phyloP scores from a whole-genome alignment of 352 stramenopile genomes.

The Globisporangium spinosum region DNA sequence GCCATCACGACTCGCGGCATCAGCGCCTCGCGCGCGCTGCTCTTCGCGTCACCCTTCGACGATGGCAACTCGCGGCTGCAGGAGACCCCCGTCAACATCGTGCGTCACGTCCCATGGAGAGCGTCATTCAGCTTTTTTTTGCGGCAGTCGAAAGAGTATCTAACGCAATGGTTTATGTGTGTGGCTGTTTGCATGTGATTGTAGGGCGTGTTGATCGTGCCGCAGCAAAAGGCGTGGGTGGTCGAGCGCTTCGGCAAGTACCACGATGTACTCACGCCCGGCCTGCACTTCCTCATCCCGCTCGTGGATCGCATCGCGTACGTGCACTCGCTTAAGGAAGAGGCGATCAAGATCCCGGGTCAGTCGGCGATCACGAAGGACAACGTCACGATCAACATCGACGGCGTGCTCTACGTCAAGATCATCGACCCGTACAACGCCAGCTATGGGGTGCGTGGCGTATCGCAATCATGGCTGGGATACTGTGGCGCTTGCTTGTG shows the following conservation, averaged over 20 bases:
- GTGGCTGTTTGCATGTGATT: not conserved
- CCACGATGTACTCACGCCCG: constrained; percentile 79
- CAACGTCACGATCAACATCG: constrained; percentile 91
- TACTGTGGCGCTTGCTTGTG: not conserved
- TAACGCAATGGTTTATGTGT: not conserved
- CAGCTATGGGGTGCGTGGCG: constrained; percentile 60
- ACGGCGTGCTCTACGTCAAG: constrained; percentile 91
- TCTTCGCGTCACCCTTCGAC: constrained; percentile 34
- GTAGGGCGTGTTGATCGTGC: constrained; percentile 82
- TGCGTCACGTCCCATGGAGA: constrained; percentile 18
- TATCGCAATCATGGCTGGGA: not conserved
- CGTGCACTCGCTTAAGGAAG: constrained; percentile 90
- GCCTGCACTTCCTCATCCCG: constrained; percentile 89
- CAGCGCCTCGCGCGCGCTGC: constrained; percentile 23
- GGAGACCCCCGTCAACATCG: constrained; percentile 51
- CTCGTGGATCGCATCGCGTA: constrained; percentile 89
- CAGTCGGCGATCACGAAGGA: constrained; percentile 90
- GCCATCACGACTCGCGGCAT: constrained; percentile 13
- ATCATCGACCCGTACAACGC: constrained; percentile 88
- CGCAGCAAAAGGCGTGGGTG: constrained; percentile 88
- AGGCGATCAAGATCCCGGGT: constrained; percentile 88
- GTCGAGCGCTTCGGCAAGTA: constrained; percentile 92
- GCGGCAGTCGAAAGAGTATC: not conserved
- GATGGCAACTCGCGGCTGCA: constrained; percentile 43
- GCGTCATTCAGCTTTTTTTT: not conserved